These are phyloP conservation scores for Colletotrichum musae DNA, from an alignment of 2,329 filamentous ascomycete species.

Conservation along the genomic window DNA sequence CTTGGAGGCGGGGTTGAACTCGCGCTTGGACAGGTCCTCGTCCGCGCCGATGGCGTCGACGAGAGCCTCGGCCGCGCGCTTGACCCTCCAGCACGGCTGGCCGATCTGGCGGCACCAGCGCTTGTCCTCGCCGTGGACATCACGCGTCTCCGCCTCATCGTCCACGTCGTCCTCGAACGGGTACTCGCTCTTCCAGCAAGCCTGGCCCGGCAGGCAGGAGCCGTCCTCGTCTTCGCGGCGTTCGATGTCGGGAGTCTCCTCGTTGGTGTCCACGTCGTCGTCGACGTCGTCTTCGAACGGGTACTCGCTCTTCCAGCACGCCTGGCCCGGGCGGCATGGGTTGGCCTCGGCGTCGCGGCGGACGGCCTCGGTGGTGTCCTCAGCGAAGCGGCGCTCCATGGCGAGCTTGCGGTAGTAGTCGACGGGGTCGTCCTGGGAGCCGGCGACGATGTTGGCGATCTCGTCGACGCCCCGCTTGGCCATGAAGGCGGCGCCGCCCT, in stretches of 20 bases:
- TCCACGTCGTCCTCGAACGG: not conserved
- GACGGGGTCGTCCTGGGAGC: slow-evolving; percentile 47
- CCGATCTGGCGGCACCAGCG: slow-evolving; percentile 46
- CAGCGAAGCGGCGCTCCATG: slow-evolving; percentile 46
- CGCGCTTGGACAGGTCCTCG: slow-evolving; percentile 51
- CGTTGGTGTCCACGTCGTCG: slow-evolving; percentile 43
- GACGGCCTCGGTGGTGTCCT: slow-evolving; percentile 21
- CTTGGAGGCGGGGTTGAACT: slow-evolving; percentile 44
- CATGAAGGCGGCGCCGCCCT: slow-evolving; percentile 53
- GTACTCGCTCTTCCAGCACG: slow-evolving; percentile 25
- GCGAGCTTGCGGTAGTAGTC: slow-evolving; percentile 52
- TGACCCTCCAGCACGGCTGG: slow-evolving; percentile 29
- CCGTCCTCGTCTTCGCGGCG: no score
- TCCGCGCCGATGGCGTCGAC: slow-evolving; percentile 40
- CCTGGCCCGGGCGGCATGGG: slow-evolving; percentile 45
- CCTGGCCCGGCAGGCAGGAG: no score
- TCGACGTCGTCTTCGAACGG: slow-evolving; percentile 44
- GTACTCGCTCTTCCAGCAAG: not conserved
- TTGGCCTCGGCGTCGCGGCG: slow-evolving; percentile 45
- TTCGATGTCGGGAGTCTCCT: no score
- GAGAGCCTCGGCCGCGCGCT: slow-evolving; percentile 42
- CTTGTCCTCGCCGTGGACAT: slow-evolving; percentile 41
- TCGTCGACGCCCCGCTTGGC: slow-evolving; percentile 56
- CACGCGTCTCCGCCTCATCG: not conserved
- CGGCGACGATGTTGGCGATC: slow-evolving; percentile 54